Base-by-base conservation (phyloP, 139 green algal genomes). In the Chlorella sp. region DNA sequence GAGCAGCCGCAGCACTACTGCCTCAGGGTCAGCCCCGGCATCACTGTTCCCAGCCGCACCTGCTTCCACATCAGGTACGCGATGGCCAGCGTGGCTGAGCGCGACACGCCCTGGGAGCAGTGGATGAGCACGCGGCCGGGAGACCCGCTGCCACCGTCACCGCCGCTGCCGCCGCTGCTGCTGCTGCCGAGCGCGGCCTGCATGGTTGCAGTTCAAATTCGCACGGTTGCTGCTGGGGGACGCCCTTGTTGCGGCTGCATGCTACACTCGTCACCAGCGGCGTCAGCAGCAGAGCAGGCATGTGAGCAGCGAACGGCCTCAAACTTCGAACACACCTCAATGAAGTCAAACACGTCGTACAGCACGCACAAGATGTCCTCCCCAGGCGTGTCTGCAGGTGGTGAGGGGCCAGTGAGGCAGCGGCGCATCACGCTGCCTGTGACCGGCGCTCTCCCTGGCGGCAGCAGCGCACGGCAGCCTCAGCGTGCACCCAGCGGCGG, bases 301-400 rank as follows among this genome's bases (percentile, higher is more conserved):
- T 9, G 9, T 9, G 9, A 6, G 7, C 44, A 51, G 44, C 44
- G 9, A 6, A 9, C 44, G 6, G 44, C 44, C 44, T 9, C 7
- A 51, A 51, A 51, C 7, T 16, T 51, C 9, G 9, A 51, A 51
- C 44, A 51, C 94, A 26, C 88, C 73, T 99, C 93, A 11, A 99
- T 98, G 87, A 97, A 99, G 84, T 99, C 95, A 80, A 99, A 96
- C 1, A 94, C 94, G 68, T 99, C 95, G 85, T 99, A 99, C 69
- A 99, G 82, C 11, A 99, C 91, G 47, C 89, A 93, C 23, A 91
- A 69, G 28, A 99, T 97, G 91, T 99, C 97, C 86, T 99, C 96
- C 5, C 81, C 87, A 1, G 95, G 95, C 0, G 86, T 95, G 86
- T 99, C 95, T 95, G 89, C 78, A 86, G 51, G 51, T 21, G 51